Base-by-base conservation (phyloP, 306 rosid species). In the Myrica gale region DNA sequence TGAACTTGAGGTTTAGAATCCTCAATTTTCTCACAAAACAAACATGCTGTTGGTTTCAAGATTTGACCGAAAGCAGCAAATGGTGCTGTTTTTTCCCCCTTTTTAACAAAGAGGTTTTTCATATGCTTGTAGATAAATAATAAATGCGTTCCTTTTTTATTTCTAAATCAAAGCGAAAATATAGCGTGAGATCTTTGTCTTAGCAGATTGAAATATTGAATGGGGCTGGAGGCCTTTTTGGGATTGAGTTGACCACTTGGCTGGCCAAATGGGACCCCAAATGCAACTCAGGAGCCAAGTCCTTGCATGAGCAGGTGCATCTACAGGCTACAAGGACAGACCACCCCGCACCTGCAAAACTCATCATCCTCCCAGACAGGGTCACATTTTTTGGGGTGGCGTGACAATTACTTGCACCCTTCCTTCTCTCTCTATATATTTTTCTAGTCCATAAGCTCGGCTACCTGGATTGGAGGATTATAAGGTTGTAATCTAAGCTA, bases 251-350 rank as follows among this genome's bases (percentile, higher is more conserved):
- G 37, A 32, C 3, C 37, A 3, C 37, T 32, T 32, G 37, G 37
- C 37, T 32, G 37, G 37, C 3, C 37, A 21, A 15, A 2, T 62
- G 11, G 16, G 46, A 37, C 44, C 68, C 68, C 20, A 13, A 37
- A 62, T 39, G 45, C 5, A 32, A 13, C 44, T 21, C 23, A 26
- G 43, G 16, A 60, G n/a, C 43, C 5, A 4, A 60, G 67, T 13
- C 23, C 65, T 21, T 21, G 47, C 72, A 32, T 50, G 52, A 80
- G 45, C 73, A 26, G 61, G 47, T 68, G 58, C 9, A n/a, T 23
- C 6, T 62, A 80, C 23, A 84, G 57, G 66, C 6, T 62, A 80
- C 23, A 84, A 65, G 66, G 87, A 84, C 84, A 50, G 11, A 32
- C 53, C 71, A 80, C 80, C 76, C 43, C 80, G n/a, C 39, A 68